Conservation (phyloP, 2,329 filamentous ascomycete genomes). For the Trichothecium roseum region DNA sequence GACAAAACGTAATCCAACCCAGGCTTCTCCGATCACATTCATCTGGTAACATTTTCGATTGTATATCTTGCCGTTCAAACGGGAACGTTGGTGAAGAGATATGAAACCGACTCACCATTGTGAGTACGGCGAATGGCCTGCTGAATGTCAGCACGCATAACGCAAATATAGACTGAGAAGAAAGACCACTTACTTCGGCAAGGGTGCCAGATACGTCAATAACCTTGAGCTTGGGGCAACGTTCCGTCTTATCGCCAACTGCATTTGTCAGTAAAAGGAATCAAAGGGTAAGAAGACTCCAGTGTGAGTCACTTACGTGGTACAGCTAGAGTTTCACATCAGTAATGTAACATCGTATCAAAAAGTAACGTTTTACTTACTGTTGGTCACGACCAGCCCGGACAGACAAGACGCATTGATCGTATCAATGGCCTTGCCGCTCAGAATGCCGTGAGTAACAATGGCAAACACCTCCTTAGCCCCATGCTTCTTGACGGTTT, state of each 20-base stretch:
- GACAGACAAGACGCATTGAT: slow-evolving; percentile 69
- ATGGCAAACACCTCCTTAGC: slow-evolving; percentile 86
- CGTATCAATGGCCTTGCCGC: slow-evolving; percentile 77
- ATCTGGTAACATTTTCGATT: no score
- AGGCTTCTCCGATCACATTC: no score
- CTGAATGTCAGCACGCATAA: slow-evolving; percentile 6
- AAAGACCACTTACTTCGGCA: slow-evolving; percentile 42
- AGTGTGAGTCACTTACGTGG: neutral
- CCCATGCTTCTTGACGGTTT: slow-evolving; percentile 77
- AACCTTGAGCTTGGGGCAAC: slow-evolving; percentile 72
- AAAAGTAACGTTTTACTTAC: slow-evolving; percentile 16
- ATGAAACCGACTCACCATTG: slow-evolving; percentile 55
- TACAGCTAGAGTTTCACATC: slow-evolving; percentile 3
- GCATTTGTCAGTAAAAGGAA: slow-evolving; percentile 2
- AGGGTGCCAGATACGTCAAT: slow-evolving; percentile 86
- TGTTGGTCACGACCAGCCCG: slow-evolving; percentile 84
- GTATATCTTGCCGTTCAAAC: slow-evolving; percentile 18
- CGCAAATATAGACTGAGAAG: neutral
- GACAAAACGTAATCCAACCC: no score
- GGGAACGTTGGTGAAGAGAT: slow-evolving; percentile 58
- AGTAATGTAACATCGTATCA: neutral
- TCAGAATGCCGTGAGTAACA: slow-evolving; percentile 88
- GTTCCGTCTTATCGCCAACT: slow-evolving; percentile 66
- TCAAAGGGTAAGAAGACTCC: neutral
- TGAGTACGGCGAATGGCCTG: slow-evolving; percentile 58